Conservation (phyloP, 164 flowering plant genomes). For the Vitis vinifera region ASM3070453v1 NC_081814.1:5785001-5785500, state of each 20-base stretch:
- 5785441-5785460: conserved; percentile 50
- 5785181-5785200: background rate
- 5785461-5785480: conserved; percentile 48
- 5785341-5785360: conserved; percentile 14
- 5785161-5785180: background rate
- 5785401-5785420: conserved; percentile 7
- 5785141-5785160: background rate
- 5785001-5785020: background rate
- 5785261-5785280: conserved; percentile 26
- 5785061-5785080: conserved; percentile 98
- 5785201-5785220: conserved; percentile 11
- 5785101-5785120: conserved; percentile 65
- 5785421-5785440: conserved; percentile 42
- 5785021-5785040: conserved; percentile 96
- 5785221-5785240: conserved; percentile 10
- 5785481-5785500: conserved; percentile 63
- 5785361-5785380: conserved; percentile 17
- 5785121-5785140: conserved; percentile 35
- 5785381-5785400: conserved; percentile 1
- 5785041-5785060: conserved; percentile 98
- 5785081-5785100: conserved; percentile 99
- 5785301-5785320: conserved; percentile 31
- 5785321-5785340: conserved; percentile 30
- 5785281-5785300: conserved; percentile 29
- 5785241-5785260: conserved; percentile 19